Conservation (phyloP, 805 yeast species). For the Diddensiella caesifluorescens region DNA sequence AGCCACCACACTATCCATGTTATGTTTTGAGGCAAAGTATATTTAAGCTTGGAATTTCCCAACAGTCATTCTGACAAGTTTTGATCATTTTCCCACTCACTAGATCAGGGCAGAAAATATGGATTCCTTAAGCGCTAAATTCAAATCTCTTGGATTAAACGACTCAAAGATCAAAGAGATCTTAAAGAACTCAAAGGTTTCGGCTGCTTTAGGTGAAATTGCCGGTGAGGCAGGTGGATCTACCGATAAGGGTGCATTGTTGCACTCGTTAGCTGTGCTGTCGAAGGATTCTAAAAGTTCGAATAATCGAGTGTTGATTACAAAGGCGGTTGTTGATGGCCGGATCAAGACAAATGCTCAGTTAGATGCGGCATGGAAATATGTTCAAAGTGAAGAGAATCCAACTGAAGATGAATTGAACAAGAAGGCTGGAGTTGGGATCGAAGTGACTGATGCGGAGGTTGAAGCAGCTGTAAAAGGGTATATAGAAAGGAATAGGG, state of each 20-base stretch:
- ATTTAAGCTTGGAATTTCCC: too few species aligned
- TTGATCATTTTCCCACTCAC: not conserved
- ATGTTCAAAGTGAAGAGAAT: constrained; percentile 42
- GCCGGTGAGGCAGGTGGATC: constrained; percentile 40
- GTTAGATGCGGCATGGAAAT: constrained; percentile 70
- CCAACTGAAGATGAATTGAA: constrained; percentile 48
- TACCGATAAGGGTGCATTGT: constrained; percentile 48
- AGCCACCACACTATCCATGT: too few species aligned
- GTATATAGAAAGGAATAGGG: constrained; percentile 56
- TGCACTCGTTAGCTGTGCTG: constrained; percentile 74
- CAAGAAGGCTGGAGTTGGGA: constrained; percentile 68
- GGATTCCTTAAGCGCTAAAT: constrained; percentile 14
- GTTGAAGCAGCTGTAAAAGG: constrained; percentile 52
- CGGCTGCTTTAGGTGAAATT: constrained; percentile 59
- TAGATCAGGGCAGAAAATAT: not conserved
- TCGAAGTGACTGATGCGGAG: constrained; percentile 60
- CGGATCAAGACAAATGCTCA: constrained; percentile 65
- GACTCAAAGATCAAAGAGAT: constrained; percentile 64
- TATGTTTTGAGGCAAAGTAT: too few species aligned
- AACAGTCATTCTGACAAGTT: too few species aligned
- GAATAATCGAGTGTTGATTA: constrained; percentile 46
- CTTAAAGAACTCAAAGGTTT: constrained; percentile 78
- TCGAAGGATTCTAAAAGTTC: constrained; percentile 48
- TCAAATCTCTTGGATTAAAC: constrained; percentile 23
- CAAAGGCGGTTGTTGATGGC: constrained; percentile 58